Conservation (phyloP, 371 early-diverging fungal species). For the Modicella reniformis region DNA sequence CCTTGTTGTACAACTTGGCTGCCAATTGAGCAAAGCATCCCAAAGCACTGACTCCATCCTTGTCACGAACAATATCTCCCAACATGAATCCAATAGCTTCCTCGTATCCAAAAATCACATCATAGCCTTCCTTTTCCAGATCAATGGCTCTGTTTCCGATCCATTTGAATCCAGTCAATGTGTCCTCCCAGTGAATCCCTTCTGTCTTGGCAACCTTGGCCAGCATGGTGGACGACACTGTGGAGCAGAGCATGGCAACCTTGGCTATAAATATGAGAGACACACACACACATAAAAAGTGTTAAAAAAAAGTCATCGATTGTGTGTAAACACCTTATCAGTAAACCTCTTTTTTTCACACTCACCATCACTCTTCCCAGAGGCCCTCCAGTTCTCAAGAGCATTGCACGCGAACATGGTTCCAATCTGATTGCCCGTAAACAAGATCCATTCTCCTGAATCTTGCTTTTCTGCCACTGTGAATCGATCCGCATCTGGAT, state of each 20-base stretch:
- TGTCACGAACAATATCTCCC: constrained; percentile 81
- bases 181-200: constrained; percentile 87
- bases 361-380: constrained; percentile 63
- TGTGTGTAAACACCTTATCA: not conserved
- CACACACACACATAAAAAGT: not conserved
- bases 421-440: constrained; percentile 94
- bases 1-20: constrained; percentile 71
- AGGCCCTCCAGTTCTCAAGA: constrained; percentile 67
- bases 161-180: constrained; percentile 97
- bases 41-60: constrained; percentile 88
- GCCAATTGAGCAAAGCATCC: constrained; percentile 86
- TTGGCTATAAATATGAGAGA: too few species aligned
- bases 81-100: constrained; percentile 94
- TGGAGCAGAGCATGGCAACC: constrained; percentile 87
- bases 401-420: constrained; percentile 81
- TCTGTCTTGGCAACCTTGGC: constrained; percentile 78
- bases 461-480: constrained; percentile 85
- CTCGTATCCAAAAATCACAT: constrained; percentile 88
- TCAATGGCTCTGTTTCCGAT: constrained; percentile 86
- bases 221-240: constrained; percentile 91
- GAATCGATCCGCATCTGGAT: constrained; percentile 97
- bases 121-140: constrained; percentile 67
- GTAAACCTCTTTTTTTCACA: too few species aligned
- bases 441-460: constrained; percentile 80
- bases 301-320: constrained; percentile 1